Base-by-base conservation (phyloP, 2,329 filamentous ascomycete species). In the Pleoardoris graminearum region DNA sequence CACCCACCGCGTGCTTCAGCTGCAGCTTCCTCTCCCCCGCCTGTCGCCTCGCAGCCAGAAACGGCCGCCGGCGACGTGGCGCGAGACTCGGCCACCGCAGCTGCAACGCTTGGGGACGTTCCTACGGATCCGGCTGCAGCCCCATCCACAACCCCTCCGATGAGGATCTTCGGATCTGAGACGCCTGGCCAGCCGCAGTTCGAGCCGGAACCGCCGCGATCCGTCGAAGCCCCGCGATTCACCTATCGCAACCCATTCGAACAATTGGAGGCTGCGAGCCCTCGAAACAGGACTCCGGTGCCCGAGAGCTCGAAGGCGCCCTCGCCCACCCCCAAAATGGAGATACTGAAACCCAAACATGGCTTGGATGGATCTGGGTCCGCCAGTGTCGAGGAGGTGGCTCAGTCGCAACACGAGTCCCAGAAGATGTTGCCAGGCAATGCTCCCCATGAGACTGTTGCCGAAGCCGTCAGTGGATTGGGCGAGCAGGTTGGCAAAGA, bases 211-310 rank as follows among this genome's bases (percentile, higher is more conserved):
- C 52, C 72, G 7, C 45, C 59, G 17, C 45, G 39, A 3, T 22
- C 46, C 16, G 30, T 16, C 25, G 59, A 69, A 33, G 64, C 73
- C 7, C 66, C 80, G 48, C 78, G 86, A 48, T 89, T 89, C 70
- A 88, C 81, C 23, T 89, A 89, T 72, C 80, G 85, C 62, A 90
- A 90, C 62, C 87, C 87, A 1, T 90, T 90, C 62, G 86, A 89
- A 52, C 81, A 87, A 64, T 76, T 90, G 55, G 82, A 85, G 51
- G 84, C 85, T 37, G 85, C 85, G 2, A 88, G 85, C 55, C 84
- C 85, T 32, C 81, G 82, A 47, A 84, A 83, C 57, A 65, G 68
- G 35, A 72, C 70, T 4, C 69, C 70, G 4, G 60, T 56, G 7
- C 59, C 63, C 32, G 66, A 66, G 8, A 52, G 52, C 29, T 49